Conservation (phyloP, 495 filamentous ascomycete genomes). For the Aspergillus kassunensis region DNA sequence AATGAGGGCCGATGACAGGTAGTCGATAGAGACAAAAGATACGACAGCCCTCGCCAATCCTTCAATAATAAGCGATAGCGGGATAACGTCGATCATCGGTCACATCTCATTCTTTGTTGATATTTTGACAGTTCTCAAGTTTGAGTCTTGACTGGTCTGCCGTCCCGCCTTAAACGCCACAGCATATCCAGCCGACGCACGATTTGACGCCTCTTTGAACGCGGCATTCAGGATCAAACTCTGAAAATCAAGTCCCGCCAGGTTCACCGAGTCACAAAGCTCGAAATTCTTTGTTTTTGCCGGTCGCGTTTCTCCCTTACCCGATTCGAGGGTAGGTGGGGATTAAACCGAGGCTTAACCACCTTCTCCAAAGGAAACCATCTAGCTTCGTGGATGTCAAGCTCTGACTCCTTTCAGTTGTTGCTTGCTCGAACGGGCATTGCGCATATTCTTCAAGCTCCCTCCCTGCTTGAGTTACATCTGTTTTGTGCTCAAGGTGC, state of each 20-base stretch:
- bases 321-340: not conserved
- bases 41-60: not conserved
- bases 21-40: no score
- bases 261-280: no score
- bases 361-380: conserved; percentile 1
- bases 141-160: conserved; percentile 1
- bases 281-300: not conserved
- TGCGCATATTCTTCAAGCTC: not conserved
- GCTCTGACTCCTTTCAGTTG: not conserved
- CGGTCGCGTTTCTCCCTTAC: not conserved
- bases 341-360: not conserved
- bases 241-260: not conserved
- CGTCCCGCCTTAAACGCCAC: not conserved
- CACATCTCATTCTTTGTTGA: conserved; percentile 9
- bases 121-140: not conserved
- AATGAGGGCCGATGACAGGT: no score
- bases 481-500: not conserved
- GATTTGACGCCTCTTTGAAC: not conserved
- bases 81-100: conserved; percentile 8
- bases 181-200: not conserved
- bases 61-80: conserved; percentile 7
- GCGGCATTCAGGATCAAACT: not conserved
- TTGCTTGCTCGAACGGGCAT: not conserved
- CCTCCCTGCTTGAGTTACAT: not conserved
- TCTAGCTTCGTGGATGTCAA: not conserved